Evolutionary conservation across 331 rosid genomes (phyloP), one percentile per base, ranked within the genome.

Genomic region (Malus hybrid): DNA sequence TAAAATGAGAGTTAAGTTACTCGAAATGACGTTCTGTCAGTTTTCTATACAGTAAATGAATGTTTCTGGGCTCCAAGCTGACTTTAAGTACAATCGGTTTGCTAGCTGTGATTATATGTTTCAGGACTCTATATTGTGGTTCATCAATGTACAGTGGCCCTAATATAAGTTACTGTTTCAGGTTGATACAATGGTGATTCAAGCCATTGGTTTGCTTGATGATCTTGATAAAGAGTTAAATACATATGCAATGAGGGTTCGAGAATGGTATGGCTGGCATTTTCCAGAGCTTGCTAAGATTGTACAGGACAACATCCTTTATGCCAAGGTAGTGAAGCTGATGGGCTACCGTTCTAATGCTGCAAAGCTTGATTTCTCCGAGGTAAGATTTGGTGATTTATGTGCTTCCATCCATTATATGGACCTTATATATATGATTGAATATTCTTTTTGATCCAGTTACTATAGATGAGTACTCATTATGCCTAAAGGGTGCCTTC

Each of bases 201-300:
- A 94, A 82, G 99, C 99, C 74, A 94, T 94, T 76, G 99, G 99
- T 34, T 86, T 94, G 79, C 97, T 94, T 39, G 99, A 94, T 72
- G 99, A 94, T 78, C 97, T 92, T 48, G 99, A 94, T 77, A 94
- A 94, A 85, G 97, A 92, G 83, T 79, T 94, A 53, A 94, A 94
- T 66, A 92, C 97, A 14, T 94, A 92, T 82, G 99, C 99, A 53
- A 92, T 92, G 99, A 93, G 99, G 81, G 99, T 94, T 80, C 82
- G 96, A 48, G 99, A 94, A 84, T 94, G 99, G 99, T 94, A 90
- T 28, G 97, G 99, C 62, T 92, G 99, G 99, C 97, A 94, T 86
- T 94, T 94, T 72, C 99, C 99, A 2, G 99, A 94, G 85, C 97
- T 94, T 48, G 87, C 96, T 24, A 94, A 90, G 88, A 94, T 94